A percentile compares a stretch with the other conserved stretches of the same genome.
These are phyloP conservation scores for Caryopteris hybrid DNA, from an alignment of 305 asterid genomes.

Conservation along the genomic window DNA sequence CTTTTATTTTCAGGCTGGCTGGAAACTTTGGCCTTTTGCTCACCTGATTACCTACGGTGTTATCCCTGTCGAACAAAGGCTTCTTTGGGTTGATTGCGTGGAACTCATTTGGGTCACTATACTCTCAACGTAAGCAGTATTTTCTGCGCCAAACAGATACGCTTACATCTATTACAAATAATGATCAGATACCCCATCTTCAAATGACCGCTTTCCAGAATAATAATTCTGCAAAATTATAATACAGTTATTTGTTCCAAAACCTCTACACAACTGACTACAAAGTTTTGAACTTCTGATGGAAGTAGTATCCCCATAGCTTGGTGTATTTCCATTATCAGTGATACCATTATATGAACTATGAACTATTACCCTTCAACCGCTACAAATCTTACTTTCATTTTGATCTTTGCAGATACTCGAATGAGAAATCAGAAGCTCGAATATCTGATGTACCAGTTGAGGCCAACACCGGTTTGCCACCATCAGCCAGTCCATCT, in stretches of 20 bases:
- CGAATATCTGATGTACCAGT: slow-evolving; percentile 55
- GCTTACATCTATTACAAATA: too few relatives aligned
- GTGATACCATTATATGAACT: too few relatives aligned
- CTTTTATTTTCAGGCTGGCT: slow-evolving; percentile 70
- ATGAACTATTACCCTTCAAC: too few relatives aligned
- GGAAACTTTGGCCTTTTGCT: slow-evolving; percentile 99
- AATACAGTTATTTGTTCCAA: too few relatives aligned
- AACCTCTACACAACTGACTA: too few relatives aligned
- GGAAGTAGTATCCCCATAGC: too few relatives aligned
- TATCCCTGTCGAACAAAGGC: slow-evolving; percentile 90
- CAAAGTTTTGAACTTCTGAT: too few relatives aligned
- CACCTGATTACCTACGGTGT: slow-evolving; percentile 89
- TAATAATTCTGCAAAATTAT: too few relatives aligned
- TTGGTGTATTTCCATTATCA: too few relatives aligned
- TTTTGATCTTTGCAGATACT: slow-evolving; percentile 39
- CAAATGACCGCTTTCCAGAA: too few relatives aligned
- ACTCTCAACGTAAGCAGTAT: slow-evolving; percentile 77
- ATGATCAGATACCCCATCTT: too few relatives aligned
- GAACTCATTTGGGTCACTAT: slow-evolving; percentile 97
- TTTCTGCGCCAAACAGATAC: background rate
- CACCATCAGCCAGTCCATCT: slow-evolving; percentile 34
- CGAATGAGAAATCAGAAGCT: slow-evolving; percentile 95
- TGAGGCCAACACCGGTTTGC: slow-evolving; percentile 39
- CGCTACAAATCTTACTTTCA: slow-evolving; percentile 7
- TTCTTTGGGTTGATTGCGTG: slow-evolving; percentile 97